phyloP scores from a whole-genome alignment of 805 yeast species.

The Starmerella vaccinii region DNA sequence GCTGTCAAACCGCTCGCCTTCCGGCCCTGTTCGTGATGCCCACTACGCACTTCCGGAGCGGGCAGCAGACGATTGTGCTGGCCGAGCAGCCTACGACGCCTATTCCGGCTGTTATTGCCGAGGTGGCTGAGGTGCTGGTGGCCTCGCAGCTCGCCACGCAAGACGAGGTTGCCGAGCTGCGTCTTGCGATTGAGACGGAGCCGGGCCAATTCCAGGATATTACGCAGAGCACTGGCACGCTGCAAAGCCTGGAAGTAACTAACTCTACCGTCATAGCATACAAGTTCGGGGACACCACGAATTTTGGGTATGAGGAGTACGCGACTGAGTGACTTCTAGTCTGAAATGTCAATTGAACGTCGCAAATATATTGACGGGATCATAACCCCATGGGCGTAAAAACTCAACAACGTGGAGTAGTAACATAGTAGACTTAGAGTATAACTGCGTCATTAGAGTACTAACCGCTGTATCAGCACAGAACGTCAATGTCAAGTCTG shows the following conservation, averaged over 20 bases:
- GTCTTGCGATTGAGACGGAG: constrained; percentile 18
- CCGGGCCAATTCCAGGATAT: constrained; percentile 17
- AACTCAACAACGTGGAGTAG: no score
- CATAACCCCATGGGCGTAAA: no score
- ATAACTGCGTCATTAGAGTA: no score
- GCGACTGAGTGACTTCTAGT: background rate
- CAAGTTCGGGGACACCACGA: constrained; percentile 13
- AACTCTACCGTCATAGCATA: constrained; percentile 17
- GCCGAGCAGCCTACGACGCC: constrained; percentile 10
- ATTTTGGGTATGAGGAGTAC: constrained; percentile 19
- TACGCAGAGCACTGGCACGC: constrained; percentile 11
- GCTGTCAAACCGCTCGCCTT: background rate
- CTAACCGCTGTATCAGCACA: no score
- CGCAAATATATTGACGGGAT: background rate
- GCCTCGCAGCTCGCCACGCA: constrained; percentile 19
- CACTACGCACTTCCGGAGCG: constrained; percentile 21
- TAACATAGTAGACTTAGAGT: no score
- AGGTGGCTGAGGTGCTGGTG: constrained; percentile 25
- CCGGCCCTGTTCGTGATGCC: constrained; percentile 9
- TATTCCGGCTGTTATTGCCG: constrained; percentile 21
- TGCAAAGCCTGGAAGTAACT: constrained; percentile 12
- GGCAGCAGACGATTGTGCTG: constrained; percentile 14
- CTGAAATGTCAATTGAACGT: background rate
- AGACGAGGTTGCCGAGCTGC: constrained; percentile 20
- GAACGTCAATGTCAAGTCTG: no score